A percentile compares a stretch with the other conserved stretches of the same genome.
Evolutionary conservation across 202 grass and related monocot species (phyloP).

Genomic region (Carex arenaria): DNA sequence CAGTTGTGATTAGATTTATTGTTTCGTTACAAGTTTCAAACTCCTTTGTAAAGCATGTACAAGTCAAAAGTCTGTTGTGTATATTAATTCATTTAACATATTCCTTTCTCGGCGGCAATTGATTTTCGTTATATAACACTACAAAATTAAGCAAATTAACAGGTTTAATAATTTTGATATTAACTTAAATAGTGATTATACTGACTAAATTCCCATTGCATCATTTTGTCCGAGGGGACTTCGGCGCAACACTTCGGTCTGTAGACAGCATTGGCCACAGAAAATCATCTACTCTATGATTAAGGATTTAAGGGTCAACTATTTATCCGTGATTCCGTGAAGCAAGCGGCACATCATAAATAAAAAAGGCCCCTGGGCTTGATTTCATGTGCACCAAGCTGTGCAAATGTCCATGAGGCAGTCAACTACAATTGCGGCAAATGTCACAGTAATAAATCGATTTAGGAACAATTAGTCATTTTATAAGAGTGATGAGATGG

Average conservation of each 20-base stretch:
- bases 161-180: too few species aligned
- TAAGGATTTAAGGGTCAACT: constrained; percentile 13
- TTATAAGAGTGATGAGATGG: too few species aligned
- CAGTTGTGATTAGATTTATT: not conserved
- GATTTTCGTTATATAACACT: too few species aligned
- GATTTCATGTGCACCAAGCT: not conserved
- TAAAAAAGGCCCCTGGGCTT: not conserved
- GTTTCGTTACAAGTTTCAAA: not conserved
- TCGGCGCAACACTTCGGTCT: not conserved
- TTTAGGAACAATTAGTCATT: too few species aligned
- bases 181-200: too few species aligned
- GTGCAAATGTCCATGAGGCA: not conserved
- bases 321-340: constrained; percentile 17
- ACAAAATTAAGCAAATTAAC: too few species aligned
- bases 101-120: too few species aligned
- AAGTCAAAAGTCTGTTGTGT: not conserved
- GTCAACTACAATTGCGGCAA: not conserved
- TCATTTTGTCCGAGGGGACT: too few species aligned
- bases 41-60: not conserved
- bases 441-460: too few species aligned
- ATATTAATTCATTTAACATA: too few species aligned
- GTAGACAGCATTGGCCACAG: not conserved
- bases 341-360: not conserved
- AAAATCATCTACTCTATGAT: not conserved
- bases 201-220: too few species aligned